Evolutionary conservation across 495 filamentous ascomycete species (phyloP).

Genomic region (Peziza echinospora): DNA sequence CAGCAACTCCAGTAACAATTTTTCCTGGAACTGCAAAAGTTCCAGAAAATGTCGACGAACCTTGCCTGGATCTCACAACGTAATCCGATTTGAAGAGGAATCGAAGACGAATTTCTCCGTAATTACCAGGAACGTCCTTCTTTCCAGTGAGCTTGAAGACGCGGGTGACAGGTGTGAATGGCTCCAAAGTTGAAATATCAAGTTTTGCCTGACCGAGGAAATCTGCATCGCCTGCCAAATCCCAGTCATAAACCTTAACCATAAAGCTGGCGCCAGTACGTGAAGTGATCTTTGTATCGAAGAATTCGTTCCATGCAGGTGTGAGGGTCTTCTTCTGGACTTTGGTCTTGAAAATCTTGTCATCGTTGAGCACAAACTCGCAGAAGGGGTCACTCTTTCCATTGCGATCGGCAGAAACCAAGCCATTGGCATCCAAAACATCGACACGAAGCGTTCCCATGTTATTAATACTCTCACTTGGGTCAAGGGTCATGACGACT

Average conservation of each 20-base stretch:
- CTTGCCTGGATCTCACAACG: constrained; percentile 67
- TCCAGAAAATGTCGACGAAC: constrained; percentile 79
- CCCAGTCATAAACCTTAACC: constrained; percentile 80
- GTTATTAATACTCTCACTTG: constrained; percentile 93
- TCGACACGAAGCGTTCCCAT: constrained; percentile 83
- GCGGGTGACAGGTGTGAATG: constrained; percentile 54
- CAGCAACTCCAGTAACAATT: constrained; percentile 55
- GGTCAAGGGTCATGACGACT: constrained; percentile 78
- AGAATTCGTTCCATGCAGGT: constrained; percentile 87
- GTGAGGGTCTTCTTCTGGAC: constrained; percentile 89
- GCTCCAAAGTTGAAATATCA: constrained; percentile 60
- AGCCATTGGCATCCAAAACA: constrained; percentile 64
- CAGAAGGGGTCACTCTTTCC: constrained; percentile 92
- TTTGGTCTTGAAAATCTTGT: constrained; percentile 79
- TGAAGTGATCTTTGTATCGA: constrained; percentile 62
- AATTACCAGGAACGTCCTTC: constrained; percentile 76
- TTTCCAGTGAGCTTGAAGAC: constrained; percentile 67
- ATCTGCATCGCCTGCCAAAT: constrained; percentile 80
- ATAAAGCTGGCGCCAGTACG: constrained; percentile 69
- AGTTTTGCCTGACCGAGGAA: constrained; percentile 59
- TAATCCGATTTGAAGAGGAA: constrained; percentile 90
- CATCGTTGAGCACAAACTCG: constrained; percentile 74
- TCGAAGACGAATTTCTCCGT: constrained; percentile 56
- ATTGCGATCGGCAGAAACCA: constrained; percentile 84
- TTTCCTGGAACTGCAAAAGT: constrained; percentile 82